Evolutionary conservation across 2,329 filamentous ascomycete genomes (phyloP).

Genomic region (Hortaea sp.): DNA sequence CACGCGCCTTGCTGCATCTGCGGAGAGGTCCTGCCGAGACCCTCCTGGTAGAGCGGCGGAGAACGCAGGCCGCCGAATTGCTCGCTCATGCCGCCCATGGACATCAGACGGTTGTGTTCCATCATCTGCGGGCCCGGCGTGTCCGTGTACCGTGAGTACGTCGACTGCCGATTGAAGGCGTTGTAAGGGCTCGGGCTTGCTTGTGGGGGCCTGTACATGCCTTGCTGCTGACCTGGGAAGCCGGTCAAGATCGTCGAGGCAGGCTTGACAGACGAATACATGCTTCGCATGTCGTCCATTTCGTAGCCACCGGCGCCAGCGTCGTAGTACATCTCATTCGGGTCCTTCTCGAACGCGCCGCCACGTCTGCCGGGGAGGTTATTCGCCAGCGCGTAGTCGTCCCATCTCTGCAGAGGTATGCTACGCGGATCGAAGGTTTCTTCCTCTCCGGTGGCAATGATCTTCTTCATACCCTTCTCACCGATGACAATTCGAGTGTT

Average conservation of each 20-base stretch:
- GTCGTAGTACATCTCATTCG: constrained; percentile 10
- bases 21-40: not conserved
- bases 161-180: constrained; percentile 63
- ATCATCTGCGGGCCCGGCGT: constrained; percentile 42
- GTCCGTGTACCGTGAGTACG: constrained; percentile 48
- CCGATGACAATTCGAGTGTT: constrained; percentile 96
- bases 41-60: constrained; percentile 7
- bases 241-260: constrained; percentile 79
- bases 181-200: constrained; percentile 67
- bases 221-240: constrained; percentile 47
- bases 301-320: constrained; percentile 51
- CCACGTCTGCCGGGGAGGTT: constrained; percentile 86
- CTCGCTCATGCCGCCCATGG: constrained; percentile 47
- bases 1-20: constrained; percentile 16
- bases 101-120: constrained; percentile 42
- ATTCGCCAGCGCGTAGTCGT: constrained; percentile 83
- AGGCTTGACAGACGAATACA: constrained; percentile 86
- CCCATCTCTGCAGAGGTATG: constrained; percentile 92
- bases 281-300: constrained; percentile 95
- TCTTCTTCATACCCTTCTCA: constrained; percentile 80
- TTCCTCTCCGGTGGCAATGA: constrained; percentile 73
- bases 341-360: constrained; percentile 19
- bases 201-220: constrained; percentile 42
- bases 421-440: constrained; percentile 84
- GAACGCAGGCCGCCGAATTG: constrained; percentile 26